Conservation (phyloP, 331 rosid genomes). For the Prunus yedoensis region DNA sequence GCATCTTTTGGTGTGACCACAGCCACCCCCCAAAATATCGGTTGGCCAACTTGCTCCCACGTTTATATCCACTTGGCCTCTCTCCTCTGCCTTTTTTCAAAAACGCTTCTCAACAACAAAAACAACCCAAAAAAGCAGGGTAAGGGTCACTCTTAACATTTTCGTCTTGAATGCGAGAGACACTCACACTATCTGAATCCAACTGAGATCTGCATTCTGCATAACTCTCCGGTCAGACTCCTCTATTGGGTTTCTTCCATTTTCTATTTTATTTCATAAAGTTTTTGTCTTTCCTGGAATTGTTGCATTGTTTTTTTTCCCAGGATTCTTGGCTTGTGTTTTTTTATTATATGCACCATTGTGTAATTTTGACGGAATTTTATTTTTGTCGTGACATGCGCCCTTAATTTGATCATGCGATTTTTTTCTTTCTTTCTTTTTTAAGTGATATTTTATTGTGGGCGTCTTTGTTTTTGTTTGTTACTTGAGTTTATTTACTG, state of each 20-base stretch:
- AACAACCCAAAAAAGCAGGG: not conserved
- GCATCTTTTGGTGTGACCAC: constrained; percentile 24
- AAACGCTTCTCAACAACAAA: not conserved
- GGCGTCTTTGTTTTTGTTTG: not conserved
- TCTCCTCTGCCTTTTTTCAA: not conserved
- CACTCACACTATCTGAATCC: not conserved
- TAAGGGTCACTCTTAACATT: not conserved
- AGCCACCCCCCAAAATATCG: constrained; percentile 28
- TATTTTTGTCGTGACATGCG: constrained; percentile 12
- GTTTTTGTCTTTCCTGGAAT: not conserved
- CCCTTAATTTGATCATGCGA: not conserved
- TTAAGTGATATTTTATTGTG: not conserved
- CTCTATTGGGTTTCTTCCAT: not conserved
- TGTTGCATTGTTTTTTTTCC: not conserved
- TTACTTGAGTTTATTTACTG: not conserved
- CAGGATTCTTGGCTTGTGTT: constrained; percentile 7
- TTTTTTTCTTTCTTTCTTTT: constrained; percentile 6
- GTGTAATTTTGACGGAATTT: not conserved
- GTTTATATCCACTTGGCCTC: constrained; percentile 18
- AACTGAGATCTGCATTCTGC: constrained; percentile 43
- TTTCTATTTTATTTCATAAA: not conserved
- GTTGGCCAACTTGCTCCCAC: constrained; percentile 25
- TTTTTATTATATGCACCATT: constrained; percentile 6
- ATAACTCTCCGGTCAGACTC: constrained; percentile 34
- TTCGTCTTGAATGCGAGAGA: constrained; percentile 6